These are phyloP conservation scores for Blastobotrys parvus DNA, from an alignment of 805 yeast genomes.

Conservation along the genomic window DNA sequence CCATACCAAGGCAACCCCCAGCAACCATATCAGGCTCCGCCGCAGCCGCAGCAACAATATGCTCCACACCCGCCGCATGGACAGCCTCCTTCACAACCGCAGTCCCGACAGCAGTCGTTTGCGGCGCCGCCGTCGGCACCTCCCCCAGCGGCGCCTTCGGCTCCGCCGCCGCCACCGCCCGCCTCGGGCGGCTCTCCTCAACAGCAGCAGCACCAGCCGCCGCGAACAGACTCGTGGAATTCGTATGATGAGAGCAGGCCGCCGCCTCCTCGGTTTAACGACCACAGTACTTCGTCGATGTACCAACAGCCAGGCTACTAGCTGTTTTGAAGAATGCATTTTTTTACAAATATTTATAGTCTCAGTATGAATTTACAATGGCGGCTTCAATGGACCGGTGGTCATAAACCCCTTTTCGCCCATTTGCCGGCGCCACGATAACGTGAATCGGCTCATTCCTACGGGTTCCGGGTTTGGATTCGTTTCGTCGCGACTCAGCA, in stretches of 20 bases:
- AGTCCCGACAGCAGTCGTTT: background rate
- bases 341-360: too few species aligned
- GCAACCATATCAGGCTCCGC: background rate
- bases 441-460: conserved; percentile 16
- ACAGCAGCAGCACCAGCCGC: background rate
- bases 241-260: too few species aligned
- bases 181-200: background rate
- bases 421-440: conserved; percentile 30
- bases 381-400: background rate
- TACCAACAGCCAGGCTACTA: background rate
- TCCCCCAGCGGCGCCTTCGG: background rate
- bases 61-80: conserved; percentile 1
- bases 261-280: background rate
- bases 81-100: conserved; percentile 1
- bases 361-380: too few species aligned
- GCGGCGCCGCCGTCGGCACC: background rate
- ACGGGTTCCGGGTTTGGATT: conserved; percentile 9
- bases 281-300: background rate
- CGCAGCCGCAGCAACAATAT: background rate
- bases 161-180: background rate
- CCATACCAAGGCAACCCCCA: background rate
- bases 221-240: background rate
- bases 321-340: too few species aligned
- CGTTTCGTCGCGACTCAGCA: conserved; percentile 14
- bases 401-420: conserved; percentile 29